Conservation (phyloP, 306 rosid species). For the Potentilla sterilis region DNA sequence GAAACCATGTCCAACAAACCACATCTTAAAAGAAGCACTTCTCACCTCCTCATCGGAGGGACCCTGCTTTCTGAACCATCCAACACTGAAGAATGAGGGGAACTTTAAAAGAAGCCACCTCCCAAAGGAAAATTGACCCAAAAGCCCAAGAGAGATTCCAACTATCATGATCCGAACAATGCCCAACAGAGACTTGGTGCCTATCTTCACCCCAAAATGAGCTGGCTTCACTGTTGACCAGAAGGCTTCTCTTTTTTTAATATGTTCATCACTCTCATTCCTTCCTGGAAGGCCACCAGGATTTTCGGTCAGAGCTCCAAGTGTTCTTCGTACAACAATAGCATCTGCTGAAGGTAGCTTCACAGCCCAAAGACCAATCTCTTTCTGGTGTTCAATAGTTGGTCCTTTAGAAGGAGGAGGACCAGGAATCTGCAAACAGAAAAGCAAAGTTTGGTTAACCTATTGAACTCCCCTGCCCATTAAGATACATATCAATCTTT, state of each 20-base stretch:
- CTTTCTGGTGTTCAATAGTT: constrained; percentile 61
- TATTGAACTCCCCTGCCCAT: neutral
- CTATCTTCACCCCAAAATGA: constrained; percentile 72
- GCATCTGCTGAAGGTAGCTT: constrained; percentile 86
- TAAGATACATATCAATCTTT: neutral
- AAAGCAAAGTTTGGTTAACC: constrained; percentile 10
- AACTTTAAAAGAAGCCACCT: constrained; percentile 76
- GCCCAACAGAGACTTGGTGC: constrained; percentile 55
- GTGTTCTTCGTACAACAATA: constrained; percentile 63
- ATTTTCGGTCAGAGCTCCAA: constrained; percentile 55
- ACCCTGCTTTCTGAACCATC: constrained; percentile 70
- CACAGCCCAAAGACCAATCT: constrained; percentile 63
- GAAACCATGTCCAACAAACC: constrained; percentile 78
- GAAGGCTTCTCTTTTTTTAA: constrained; percentile 52
- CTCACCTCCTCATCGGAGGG: constrained; percentile 73
- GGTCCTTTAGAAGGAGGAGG: constrained; percentile 57
- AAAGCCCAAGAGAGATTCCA: constrained; percentile 55
- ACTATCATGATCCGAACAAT: constrained; percentile 36
- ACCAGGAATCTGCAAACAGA: constrained; percentile 67
- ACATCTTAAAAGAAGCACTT: constrained; percentile 82
- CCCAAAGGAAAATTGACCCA: constrained; percentile 54
- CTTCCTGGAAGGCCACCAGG: constrained; percentile 66
- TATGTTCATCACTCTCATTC: constrained; percentile 49
- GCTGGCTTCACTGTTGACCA: constrained; percentile 77
- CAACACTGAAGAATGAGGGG: constrained; percentile 74